A percentile compares a stretch with the other conserved stretches of the same genome.
Conservation (phyloP, 257 asterid species). For the Solanum pennellii region DNA sequence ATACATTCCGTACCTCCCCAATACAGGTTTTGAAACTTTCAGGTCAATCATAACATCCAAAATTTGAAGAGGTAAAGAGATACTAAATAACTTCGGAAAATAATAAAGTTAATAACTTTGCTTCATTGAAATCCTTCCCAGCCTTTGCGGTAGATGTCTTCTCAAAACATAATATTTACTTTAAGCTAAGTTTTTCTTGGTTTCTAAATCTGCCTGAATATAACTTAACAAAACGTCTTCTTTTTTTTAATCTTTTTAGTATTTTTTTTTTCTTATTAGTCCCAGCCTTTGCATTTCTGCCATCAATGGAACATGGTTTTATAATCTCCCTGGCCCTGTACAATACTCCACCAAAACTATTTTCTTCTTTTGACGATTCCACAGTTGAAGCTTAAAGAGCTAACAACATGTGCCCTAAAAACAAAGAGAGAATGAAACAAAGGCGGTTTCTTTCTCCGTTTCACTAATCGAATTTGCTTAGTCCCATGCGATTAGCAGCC, state of each 20-base stretch:
- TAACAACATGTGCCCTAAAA: background rate
- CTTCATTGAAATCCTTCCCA: background rate
- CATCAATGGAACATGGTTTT: background rate
- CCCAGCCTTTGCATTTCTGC: constrained; percentile 1
- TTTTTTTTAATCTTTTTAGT: background rate
- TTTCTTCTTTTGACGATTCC: background rate
- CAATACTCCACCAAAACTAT: constrained; percentile 20
- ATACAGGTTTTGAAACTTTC: background rate
- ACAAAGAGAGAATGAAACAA: constrained; percentile 23
- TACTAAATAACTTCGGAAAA: background rate
- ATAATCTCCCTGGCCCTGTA: constrained; percentile 18
- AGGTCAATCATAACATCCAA: background rate
- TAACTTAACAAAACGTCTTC: background rate
- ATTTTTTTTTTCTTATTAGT: background rate
- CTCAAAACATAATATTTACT: background rate
- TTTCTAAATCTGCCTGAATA: constrained; percentile 1
- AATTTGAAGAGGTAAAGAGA: background rate
- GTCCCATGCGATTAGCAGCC: constrained; percentile 48
- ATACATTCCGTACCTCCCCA: background rate
- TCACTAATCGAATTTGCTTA: constrained; percentile 41
- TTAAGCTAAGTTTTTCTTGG: background rate
- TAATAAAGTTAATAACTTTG: background rate
- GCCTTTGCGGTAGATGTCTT: background rate
- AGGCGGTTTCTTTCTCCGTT: constrained; percentile 25
- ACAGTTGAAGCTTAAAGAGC: background rate